Base-by-base conservation (phyloP, 2,329 filamentous ascomycete genomes). In the Colletotrichum higginsianum region DNA sequence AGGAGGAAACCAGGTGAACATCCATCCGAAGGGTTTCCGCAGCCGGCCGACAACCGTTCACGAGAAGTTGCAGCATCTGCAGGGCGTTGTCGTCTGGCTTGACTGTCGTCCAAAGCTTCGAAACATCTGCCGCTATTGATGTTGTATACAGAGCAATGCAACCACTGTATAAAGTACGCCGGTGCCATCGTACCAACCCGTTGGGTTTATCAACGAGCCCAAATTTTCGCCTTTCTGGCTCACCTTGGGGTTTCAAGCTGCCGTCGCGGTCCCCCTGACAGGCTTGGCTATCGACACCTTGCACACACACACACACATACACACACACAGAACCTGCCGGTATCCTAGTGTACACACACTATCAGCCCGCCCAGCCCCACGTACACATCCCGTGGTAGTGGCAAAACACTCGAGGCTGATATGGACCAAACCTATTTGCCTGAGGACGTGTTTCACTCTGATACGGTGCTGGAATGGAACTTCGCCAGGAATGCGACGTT, bases 381-480 rank as follows among this genome's bases (percentile, higher is more conserved):
- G 52, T 42, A 49, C 53, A 68, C 65, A 68, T 42, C 15, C 30
- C 30, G 40, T 63, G 52, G 58, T 40, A 58, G 40, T 63, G 52
- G 52, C 38, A 53, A 68, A 53, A 12, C 44, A 26, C 13, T 55
- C 46, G 42, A 60, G 65, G 58, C 58, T 42, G 40, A 26, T 49
- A 47, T 44, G n/a, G 44, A 53, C 40, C n/a, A 30, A 50, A 35
- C 38, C 50, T 62, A 58, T 44, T 38, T 30, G 46, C 58, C 16
- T 40, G 15, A 49, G 6, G n/a, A 16, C 38, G 58, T 65, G 69
- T 71, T 68, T 71, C 65, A 69, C 50, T 42, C 30, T 60, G 58
- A 60, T 30, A 68, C 65, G 38, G 53, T 46, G 35, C 38, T 64
- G 69, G 69, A 68, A 69, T 64, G 65, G 53, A 55, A 50, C 30